Base-by-base conservation (phyloP, 1,139 yeast genomes). In the Scheffersomyces titani region DNA sequence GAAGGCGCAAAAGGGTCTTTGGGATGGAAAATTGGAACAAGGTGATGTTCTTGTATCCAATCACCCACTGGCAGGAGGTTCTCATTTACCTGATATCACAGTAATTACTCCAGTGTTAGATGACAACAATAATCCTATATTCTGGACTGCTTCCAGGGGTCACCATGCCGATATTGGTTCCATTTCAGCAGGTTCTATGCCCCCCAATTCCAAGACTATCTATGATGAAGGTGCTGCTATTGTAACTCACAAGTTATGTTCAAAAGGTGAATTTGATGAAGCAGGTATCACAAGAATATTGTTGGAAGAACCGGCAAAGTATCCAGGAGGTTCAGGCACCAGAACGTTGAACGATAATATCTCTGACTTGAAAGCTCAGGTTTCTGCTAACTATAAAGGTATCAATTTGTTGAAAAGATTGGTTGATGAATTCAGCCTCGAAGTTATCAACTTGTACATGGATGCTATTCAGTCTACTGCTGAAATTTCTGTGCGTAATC, bases 51-150 rank as follows among this genome's bases (percentile, higher is more conserved):
- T 90, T 44, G 88, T 89, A 5, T 84, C 92, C 1, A 90, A 90
- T 66, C 96, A 90, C 66, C 96, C 96, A 1, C 86, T 82, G 21
- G 87, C 87, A 58, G 96, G 96, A 24, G 96, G 96, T 1, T 87
- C 93, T 0, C 96, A 90, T 73, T 77, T 90, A 57, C 96, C 96
- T 0, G 97, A 90, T 74, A 87, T 89, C 52, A 90, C 96, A 0
- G 92, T 92, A 4, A 88, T 90, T 16, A 87, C 92, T 9, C 89
- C 89, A 2, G 84, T 84, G 1, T 68, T 63, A 56, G 72, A 73
- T 59, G 55, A 64, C 3, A 61, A 69, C 40, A 72, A 72, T 30
- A 62, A 70, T 19, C 78, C 80, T 1, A 65, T 76, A 16, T 77
- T 76, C 59, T 78, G 82, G 82, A 77, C 81, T 1, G 83, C 82